These are phyloP conservation scores for Chlamydomonas sp. DNA, from an alignment of 139 green algal genomes.

Conservation along the genomic window DNA sequence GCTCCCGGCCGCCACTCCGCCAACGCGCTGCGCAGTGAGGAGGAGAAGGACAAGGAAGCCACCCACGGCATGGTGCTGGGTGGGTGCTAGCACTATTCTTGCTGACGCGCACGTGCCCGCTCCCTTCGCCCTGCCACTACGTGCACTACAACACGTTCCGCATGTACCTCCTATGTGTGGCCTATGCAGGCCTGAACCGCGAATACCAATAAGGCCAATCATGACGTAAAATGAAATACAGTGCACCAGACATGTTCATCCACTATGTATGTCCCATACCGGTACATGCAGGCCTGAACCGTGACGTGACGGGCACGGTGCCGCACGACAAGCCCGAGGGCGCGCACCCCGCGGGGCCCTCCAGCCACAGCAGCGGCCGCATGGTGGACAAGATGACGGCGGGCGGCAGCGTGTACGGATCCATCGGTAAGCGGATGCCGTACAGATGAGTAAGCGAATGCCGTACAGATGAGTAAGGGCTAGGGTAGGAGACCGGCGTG, in stretches of 20 bases:
- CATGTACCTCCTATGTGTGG: too few relatives aligned
- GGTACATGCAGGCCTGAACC: slow-evolving; percentile 35
- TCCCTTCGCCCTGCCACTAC: background rate
- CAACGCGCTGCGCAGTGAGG: background rate
- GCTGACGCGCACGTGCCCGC: background rate
- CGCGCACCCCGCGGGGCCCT: background rate
- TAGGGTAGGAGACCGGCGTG: too few relatives aligned
- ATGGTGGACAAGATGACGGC: background rate
- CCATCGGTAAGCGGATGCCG: background rate
- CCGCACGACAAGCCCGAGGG: slow-evolving; percentile 7
- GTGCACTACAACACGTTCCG: too few relatives aligned
- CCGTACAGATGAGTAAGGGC: background rate
- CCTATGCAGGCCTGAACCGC: too few relatives aligned
- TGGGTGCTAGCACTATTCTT: background rate
- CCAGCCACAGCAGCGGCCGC: too few relatives aligned
- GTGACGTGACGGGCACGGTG: slow-evolving; percentile 28
- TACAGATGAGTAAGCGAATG: background rate
- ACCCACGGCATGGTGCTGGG: slow-evolving; percentile 36
- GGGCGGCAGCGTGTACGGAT: background rate
- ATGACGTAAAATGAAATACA: background rate
- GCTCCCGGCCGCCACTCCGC: background rate
- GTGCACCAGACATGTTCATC: background rate
- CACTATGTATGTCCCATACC: background rate
- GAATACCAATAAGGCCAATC: too few relatives aligned
- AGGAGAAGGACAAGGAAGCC: slow-evolving; percentile 27